Conservation (phyloP, 108 stramenopile genomes). For the Cyclotella sp. region DNA sequence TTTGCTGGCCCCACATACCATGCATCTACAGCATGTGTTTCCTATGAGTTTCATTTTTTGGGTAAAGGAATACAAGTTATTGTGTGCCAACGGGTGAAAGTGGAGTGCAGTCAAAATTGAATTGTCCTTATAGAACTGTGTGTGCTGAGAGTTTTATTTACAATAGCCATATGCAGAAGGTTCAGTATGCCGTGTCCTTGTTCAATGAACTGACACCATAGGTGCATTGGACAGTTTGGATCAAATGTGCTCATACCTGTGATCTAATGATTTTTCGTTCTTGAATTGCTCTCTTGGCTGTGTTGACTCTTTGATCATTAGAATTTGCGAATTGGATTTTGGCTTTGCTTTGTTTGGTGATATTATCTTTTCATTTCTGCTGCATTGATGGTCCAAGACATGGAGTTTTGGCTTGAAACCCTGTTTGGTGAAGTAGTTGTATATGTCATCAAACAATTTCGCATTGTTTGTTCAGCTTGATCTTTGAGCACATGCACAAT, state of each 20-base stretch:
- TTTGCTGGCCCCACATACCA: conserved; percentile 54
- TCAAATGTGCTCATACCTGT: conserved; percentile 19
- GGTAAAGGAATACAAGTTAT: conserved; percentile 17
- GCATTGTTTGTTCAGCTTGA: too few relatives aligned
- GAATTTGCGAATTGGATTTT: conserved; percentile 28
- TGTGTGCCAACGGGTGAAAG: conserved; percentile 5
- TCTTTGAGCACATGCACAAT: neutral
- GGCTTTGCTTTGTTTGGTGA: neutral
- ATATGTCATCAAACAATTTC: neutral
- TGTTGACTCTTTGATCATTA: conserved; percentile 19
- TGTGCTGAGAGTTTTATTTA: conserved; percentile 49
- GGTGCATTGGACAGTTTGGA: conserved; percentile 42
- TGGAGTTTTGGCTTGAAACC: neutral
- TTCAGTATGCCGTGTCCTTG: conserved; percentile 38
- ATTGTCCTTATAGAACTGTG: conserved; percentile 24
- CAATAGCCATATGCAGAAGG: conserved; percentile 36
- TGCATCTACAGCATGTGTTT: conserved; percentile 23
- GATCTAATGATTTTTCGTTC: conserved; percentile 21
- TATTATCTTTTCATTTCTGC: neutral
- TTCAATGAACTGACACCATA: too few relatives aligned
- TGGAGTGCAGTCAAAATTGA: conserved; percentile 13
- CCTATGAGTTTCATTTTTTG: conserved; percentile 12
- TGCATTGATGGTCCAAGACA: conserved; percentile 4
- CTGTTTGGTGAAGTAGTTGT: neutral
- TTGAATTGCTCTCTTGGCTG: conserved; percentile 27